Conservation (phyloP, 495 filamentous ascomycete genomes). For the Elasticomyces elasticus region DNA sequence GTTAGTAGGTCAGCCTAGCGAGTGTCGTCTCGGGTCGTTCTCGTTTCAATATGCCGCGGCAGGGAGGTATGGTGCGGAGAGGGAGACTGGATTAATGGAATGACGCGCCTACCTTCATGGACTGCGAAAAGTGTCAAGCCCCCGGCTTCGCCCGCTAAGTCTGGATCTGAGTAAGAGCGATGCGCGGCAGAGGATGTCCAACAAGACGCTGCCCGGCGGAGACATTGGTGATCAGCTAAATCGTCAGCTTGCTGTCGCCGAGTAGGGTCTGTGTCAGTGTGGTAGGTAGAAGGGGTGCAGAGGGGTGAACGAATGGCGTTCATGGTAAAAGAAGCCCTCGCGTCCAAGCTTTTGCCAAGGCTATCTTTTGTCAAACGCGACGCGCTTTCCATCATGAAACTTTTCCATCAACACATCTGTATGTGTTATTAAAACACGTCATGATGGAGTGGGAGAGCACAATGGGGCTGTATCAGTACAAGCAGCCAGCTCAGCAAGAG, state of each 20-base stretch:
- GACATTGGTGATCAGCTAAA: neutral
- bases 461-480: neutral
- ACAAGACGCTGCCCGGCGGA: neutral
- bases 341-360: neutral
- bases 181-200: neutral
- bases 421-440: neutral
- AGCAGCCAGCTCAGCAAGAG: neutral
- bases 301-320: neutral
- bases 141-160: neutral
- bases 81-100: neutral
- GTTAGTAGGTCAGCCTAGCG: neutral
- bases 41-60: neutral
- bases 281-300: neutral
- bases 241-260: no score
- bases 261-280: no score
- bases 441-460: constrained; percentile 2
- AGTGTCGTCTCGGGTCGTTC: neutral
- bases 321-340: neutral
- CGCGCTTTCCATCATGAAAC: neutral
- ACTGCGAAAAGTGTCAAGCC: neutral
- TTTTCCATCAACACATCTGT: neutral
- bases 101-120: constrained; percentile 5
- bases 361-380: neutral
- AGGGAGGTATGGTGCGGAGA: neutral
- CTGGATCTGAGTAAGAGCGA: constrained; percentile 7